These are phyloP conservation scores for Arachis stenosperma DNA, from an alignment of 306 rosid species.

Conservation along the genomic window DNA sequence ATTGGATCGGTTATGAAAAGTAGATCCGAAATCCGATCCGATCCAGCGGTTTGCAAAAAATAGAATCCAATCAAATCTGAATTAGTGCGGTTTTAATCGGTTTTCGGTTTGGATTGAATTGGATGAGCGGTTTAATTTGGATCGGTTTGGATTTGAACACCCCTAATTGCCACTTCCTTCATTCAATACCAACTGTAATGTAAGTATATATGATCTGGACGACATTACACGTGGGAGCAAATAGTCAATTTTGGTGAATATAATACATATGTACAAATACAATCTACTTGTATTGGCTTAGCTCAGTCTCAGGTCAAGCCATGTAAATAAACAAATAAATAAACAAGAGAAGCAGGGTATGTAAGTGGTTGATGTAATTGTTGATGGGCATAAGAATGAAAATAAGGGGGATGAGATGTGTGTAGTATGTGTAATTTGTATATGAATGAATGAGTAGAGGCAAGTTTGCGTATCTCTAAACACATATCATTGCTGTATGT, in stretches of 20 bases:
- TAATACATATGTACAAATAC: not conserved
- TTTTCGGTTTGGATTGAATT: too few relatives aligned
- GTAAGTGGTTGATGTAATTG: conserved; percentile 25
- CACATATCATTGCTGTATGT: conserved; percentile 10
- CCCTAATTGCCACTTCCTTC: not conserved
- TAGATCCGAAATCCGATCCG: too few relatives aligned
- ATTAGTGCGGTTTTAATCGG: too few relatives aligned
- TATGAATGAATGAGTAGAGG: conserved; percentile 4
- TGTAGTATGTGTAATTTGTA: not conserved
- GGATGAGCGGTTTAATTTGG: too few relatives aligned
- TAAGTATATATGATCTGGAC: conserved; percentile 28
- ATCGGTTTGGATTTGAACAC: too few relatives aligned
- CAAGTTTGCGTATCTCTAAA: conserved; percentile 34
- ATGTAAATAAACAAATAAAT: not conserved
- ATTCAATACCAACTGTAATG: conserved; percentile 25
- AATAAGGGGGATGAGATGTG: too few relatives aligned
- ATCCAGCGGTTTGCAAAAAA: too few relatives aligned
- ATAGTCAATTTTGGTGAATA: conserved; percentile 20
- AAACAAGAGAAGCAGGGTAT: too few relatives aligned
- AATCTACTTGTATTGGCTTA: conserved; percentile 16
- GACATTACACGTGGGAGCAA: conserved; percentile 28
- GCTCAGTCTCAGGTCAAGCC: not conserved
- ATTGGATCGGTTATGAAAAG: too few relatives aligned
- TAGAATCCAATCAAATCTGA: too few relatives aligned
- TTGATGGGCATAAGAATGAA: not conserved